A percentile compares a stretch with the other conserved stretches of the same genome.
These are phyloP conservation scores for Diaporthe longicolla DNA, from an alignment of 2,329 filamentous ascomycete species.

Conservation along the genomic window DNA sequence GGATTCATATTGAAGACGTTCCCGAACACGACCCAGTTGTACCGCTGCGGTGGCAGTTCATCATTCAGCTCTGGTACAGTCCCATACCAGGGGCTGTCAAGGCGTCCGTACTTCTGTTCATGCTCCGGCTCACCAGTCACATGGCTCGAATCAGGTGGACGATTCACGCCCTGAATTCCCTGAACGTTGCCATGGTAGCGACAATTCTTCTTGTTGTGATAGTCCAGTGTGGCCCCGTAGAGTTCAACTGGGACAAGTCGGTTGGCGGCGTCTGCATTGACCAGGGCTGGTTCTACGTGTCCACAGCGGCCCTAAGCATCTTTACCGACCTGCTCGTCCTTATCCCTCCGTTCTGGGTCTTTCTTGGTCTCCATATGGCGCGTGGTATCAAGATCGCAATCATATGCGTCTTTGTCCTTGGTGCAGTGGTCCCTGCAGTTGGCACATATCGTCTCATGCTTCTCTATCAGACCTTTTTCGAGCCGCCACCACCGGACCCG, in stretches of 20 bases:
- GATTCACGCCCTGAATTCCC: slow-evolving; percentile 51
- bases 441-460: slow-evolving; percentile 45
- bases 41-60: slow-evolving; percentile 49
- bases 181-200: slow-evolving; percentile 47
- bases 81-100: slow-evolving; percentile 54
- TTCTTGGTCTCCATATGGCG: slow-evolving; percentile 50
- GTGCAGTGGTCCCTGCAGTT: slow-evolving; percentile 45
- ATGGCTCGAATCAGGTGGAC: slow-evolving; percentile 47
- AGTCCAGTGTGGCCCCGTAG: slow-evolving; percentile 56
- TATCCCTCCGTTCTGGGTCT: slow-evolving; percentile 56
- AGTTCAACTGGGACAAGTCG: slow-evolving; percentile 60
- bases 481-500: slow-evolving; percentile 44
- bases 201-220: slow-evolving; percentile 52
- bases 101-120: slow-evolving; percentile 52
- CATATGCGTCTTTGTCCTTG: slow-evolving; percentile 51
- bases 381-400: slow-evolving; percentile 50
- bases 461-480: slow-evolving; percentile 44
- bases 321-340: slow-evolving; percentile 59
- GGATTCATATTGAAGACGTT: slow-evolving; percentile 1
- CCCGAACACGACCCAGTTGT: not conserved
- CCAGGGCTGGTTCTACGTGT: slow-evolving; percentile 48
- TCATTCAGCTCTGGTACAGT: slow-evolving; percentile 54
- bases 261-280: slow-evolving; percentile 51
- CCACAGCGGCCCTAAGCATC: slow-evolving; percentile 59
- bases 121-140: slow-evolving; percentile 51